Percentiles rank a stretch among this genome's conserved stretches.
These are phyloP conservation scores for Leccinum olivaceopallidum DNA, from an alignment of 768 basidiomycete species.

Conservation along the genomic window DNA sequence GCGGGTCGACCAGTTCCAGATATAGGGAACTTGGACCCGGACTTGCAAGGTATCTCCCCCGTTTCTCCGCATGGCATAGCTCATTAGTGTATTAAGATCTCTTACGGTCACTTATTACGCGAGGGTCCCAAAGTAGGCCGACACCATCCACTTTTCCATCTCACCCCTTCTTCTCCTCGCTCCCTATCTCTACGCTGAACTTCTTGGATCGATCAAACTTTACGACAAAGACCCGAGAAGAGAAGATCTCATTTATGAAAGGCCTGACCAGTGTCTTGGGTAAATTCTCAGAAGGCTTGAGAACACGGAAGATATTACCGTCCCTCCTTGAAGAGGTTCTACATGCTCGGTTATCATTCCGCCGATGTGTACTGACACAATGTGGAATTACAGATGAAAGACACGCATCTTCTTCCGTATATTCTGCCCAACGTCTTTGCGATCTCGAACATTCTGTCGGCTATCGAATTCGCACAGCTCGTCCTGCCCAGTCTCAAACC, in stretches of 20 bases:
- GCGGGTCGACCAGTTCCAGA: slow-evolving; percentile 62
- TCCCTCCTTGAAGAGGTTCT: slow-evolving; percentile 91
- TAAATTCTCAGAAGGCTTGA: slow-evolving; percentile 84
- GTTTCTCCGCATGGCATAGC: slow-evolving; percentile 4
- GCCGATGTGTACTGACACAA: slow-evolving; percentile 7
- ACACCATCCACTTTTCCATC: slow-evolving; percentile 79
- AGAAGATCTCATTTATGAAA: slow-evolving; percentile 96
- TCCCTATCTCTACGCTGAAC: slow-evolving; percentile 93
- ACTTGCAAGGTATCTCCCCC: slow-evolving; percentile 60
- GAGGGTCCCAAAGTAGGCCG: slow-evolving; percentile 70
- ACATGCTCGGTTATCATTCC: slow-evolving; percentile 3
- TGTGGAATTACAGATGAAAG: slow-evolving; percentile 72
- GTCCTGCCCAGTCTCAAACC: slow-evolving; percentile 91
- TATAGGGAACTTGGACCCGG: slow-evolving; percentile 64
- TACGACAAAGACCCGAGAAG: slow-evolving; percentile 90
- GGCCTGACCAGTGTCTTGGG: slow-evolving; percentile 79
- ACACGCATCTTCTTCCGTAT: slow-evolving; percentile 88
- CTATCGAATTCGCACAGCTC: slow-evolving; percentile 74
- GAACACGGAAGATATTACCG: slow-evolving; percentile 86
- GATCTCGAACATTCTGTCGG: slow-evolving; percentile 76
- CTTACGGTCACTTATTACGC: slow-evolving; percentile 77
- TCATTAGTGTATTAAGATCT: slow-evolving; percentile 46
- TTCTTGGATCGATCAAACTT: slow-evolving; percentile 97
- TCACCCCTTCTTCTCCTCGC: slow-evolving; percentile 90
- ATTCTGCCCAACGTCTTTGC: slow-evolving; percentile 94